These are phyloP conservation scores for Lachancea thermotolerans DNA, from an alignment of 805 yeast genomes.

Conservation along the genomic window DNA sequence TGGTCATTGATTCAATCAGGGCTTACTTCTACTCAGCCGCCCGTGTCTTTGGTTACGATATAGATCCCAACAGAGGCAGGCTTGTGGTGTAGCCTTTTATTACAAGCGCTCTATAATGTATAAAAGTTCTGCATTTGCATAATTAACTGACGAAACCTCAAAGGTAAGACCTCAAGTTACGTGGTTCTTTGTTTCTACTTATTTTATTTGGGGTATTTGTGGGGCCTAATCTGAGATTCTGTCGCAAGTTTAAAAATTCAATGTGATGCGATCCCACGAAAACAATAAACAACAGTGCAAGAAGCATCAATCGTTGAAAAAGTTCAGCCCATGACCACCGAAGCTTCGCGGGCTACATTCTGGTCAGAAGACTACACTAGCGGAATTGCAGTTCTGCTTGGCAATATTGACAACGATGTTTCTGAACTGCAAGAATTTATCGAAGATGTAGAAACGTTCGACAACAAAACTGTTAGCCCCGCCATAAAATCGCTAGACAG, in stretches of 20 bases:
- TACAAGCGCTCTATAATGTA: neutral
- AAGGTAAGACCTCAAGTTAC: too few relatives aligned
- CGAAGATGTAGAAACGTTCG: neutral
- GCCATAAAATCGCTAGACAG: neutral
- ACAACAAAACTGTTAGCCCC: neutral
- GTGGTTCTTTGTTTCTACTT: too few relatives aligned
- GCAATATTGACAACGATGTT: neutral
- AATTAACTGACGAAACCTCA: too few relatives aligned
- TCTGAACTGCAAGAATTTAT: neutral
- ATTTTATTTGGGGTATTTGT: too few relatives aligned
- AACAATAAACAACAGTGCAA: too few relatives aligned
- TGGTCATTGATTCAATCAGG: slow-evolving; percentile 48
- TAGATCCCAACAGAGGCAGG: slow-evolving; percentile 50
- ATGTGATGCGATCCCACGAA: too few relatives aligned
- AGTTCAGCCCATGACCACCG: neutral
- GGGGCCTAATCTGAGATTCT: too few relatives aligned
- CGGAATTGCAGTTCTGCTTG: neutral
- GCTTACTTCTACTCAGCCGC: slow-evolving; percentile 38
- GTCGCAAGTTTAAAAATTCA: too few relatives aligned
- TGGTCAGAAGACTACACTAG: slow-evolving; percentile 8
- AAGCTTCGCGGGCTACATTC: slow-evolving; percentile 1
- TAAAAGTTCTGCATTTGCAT: neutral
- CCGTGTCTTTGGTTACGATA: slow-evolving; percentile 58
- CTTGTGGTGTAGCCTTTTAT: slow-evolving; percentile 6
- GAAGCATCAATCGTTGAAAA: too few relatives aligned